phyloP scores from a whole-genome alignment of 805 yeast genomes.

The Starmerella bombicola region DNA sequence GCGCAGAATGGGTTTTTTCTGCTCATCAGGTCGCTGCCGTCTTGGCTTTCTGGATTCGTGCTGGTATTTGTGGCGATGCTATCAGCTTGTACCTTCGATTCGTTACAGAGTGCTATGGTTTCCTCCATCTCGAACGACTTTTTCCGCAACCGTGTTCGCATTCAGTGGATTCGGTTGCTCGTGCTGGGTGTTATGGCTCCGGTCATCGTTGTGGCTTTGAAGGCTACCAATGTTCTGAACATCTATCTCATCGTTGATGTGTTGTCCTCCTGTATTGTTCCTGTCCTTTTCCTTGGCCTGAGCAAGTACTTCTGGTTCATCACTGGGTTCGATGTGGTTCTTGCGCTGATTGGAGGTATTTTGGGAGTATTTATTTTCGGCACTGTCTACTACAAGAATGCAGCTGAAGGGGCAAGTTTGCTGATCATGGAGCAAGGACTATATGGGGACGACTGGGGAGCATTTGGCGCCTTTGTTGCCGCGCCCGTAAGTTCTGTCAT shows the following conservation, averaged over 20 bases:
- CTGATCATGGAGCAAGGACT: constrained; percentile 54
- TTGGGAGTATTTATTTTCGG: constrained; percentile 75
- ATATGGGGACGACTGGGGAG: constrained; percentile 77
- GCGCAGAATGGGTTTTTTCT: constrained; percentile 54
- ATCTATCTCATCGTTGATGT: constrained; percentile 85
- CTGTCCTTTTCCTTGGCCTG: constrained; percentile 69
- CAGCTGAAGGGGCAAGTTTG: constrained; percentile 64
- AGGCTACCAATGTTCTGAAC: constrained; percentile 72
- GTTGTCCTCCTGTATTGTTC: constrained; percentile 76
- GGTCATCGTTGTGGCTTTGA: constrained; percentile 67
- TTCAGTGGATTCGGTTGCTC: constrained; percentile 52
- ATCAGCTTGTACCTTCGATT: constrained; percentile 82
- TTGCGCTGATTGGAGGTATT: constrained; percentile 75
- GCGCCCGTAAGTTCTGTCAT: constrained; percentile 75
- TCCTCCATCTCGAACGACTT: constrained; percentile 82
- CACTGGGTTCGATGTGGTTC: constrained; percentile 67
- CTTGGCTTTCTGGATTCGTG: constrained; percentile 77
- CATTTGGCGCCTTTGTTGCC: constrained; percentile 86
- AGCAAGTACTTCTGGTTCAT: constrained; percentile 54
- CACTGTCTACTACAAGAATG: constrained; percentile 51
- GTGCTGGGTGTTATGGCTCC: constrained; percentile 78
- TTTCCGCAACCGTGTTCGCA: constrained; percentile 65
- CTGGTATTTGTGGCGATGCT: constrained; percentile 59
- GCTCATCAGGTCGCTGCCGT: constrained; percentile 58
- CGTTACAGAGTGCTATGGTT: constrained; percentile 76